A percentile compares a stretch with the other conserved stretches of the same genome.
Conservation (phyloP, 1,284 basidiomycete species). For the Trichosporon inkin region DNA sequence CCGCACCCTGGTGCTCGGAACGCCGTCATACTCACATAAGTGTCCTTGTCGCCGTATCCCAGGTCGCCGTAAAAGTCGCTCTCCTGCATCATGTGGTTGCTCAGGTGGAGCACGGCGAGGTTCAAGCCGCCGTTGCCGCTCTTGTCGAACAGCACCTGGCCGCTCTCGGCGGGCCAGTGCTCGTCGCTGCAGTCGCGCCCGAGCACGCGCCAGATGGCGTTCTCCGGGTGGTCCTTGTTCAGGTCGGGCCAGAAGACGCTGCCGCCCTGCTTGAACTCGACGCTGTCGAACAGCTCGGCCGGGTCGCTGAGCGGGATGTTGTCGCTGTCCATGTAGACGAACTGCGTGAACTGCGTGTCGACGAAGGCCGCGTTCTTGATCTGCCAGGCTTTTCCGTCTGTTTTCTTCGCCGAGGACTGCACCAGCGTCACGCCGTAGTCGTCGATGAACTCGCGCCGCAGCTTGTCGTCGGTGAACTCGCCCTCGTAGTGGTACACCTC, state of each 20-base stretch:
- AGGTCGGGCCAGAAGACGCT: slow-evolving; percentile 54
- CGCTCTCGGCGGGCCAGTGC: slow-evolving; percentile 53
- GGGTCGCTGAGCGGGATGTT: slow-evolving; percentile 52
- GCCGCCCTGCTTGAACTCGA: slow-evolving; percentile 48
- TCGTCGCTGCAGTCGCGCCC: slow-evolving; percentile 49
- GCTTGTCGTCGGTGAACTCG: slow-evolving; percentile 43
- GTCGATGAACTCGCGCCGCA: slow-evolving; percentile 34
- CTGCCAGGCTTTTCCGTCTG: slow-evolving; percentile 39
- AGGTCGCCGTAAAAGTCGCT: slow-evolving; percentile 50
- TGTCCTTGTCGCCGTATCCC: slow-evolving; percentile 52
- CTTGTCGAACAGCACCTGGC: slow-evolving; percentile 53
- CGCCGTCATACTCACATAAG: slow-evolving; percentile 31
- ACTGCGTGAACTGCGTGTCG: slow-evolving; percentile 45
- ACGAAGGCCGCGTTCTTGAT: slow-evolving; percentile 49
- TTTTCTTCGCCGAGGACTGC: slow-evolving; percentile 22
- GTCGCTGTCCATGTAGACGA: slow-evolving; percentile 51
- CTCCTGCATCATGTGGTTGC: slow-evolving; percentile 51
- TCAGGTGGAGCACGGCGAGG: slow-evolving; percentile 51
- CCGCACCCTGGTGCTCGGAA: too few species aligned
- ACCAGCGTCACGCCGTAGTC: slow-evolving; percentile 34
- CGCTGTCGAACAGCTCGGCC: slow-evolving; percentile 48
- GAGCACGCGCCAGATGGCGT: slow-evolving; percentile 53
- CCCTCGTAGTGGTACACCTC: slow-evolving; percentile 52
- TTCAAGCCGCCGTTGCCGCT: slow-evolving; percentile 52
- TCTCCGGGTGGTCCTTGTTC: slow-evolving; percentile 54